These are phyloP conservation scores for Phytophthora foliorum DNA, from an alignment of 352 stramenopile genomes.

Conservation along the genomic window DNA sequence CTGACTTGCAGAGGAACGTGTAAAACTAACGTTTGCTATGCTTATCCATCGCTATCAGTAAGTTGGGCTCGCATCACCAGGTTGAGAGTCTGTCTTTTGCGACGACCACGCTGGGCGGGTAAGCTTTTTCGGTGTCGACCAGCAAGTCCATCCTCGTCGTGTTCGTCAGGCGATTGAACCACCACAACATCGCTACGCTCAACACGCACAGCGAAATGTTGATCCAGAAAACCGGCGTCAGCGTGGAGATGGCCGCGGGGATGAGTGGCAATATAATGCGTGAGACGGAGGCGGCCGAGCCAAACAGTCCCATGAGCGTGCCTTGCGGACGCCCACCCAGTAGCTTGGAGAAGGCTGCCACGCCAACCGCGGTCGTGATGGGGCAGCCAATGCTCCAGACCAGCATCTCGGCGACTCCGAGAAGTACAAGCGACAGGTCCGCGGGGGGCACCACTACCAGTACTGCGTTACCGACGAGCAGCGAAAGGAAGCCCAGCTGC, in stretches of 20 bases:
- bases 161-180: constrained; percentile 64
- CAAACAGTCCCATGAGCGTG: constrained; percentile 76
- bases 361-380: constrained; percentile 73
- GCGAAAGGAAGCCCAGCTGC: constrained; percentile 63
- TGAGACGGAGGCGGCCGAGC: constrained; percentile 72
- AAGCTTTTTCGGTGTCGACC: constrained; percentile 42
- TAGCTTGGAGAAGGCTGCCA: constrained; percentile 77
- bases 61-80: not conserved
- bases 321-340: constrained; percentile 72
- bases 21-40: no score
- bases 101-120: constrained; percentile 20
- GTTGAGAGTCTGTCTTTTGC: constrained; percentile 23
- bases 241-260: constrained; percentile 60
- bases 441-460: constrained; percentile 50
- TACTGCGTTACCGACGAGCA: constrained; percentile 65
- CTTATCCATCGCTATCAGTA: not conserved
- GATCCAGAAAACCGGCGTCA: constrained; percentile 77
- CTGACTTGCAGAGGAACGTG: no score
- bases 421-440: constrained; percentile 48
- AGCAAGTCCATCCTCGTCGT: constrained; percentile 51
- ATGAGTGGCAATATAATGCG: constrained; percentile 80
- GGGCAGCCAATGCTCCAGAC: constrained; percentile 82
- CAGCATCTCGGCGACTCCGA: constrained; percentile 59
- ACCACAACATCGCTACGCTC: constrained; percentile 66
- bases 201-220: constrained; percentile 64